A percentile compares a stretch with the other conserved stretches of the same genome.
Evolutionary conservation across 306 rosid genomes (phyloP).

Genomic region (Herpetospermum pedunculosum): DNA sequence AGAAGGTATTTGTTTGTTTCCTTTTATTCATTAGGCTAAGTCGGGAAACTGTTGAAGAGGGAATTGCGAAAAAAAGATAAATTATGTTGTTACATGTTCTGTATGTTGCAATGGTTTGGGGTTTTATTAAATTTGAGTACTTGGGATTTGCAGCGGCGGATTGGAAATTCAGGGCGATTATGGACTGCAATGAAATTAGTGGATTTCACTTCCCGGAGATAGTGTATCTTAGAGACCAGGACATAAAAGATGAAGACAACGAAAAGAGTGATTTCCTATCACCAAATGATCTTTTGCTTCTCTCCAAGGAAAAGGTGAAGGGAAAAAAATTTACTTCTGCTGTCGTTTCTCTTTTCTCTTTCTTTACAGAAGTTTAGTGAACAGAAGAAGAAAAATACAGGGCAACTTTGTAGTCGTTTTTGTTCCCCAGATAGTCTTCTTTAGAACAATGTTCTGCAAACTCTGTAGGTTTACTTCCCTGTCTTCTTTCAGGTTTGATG

Average conservation of each 20-base stretch:
- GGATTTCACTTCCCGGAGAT: slow-evolving; percentile 66
- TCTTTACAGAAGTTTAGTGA: not conserved
- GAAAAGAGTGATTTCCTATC: slow-evolving; percentile 33
- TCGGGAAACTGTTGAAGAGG: not conserved
- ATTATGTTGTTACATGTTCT: not conserved
- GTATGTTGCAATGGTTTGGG: not conserved
- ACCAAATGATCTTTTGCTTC: slow-evolving; percentile 68
- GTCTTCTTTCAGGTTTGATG: not conserved
- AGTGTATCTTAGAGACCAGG: slow-evolving; percentile 19
- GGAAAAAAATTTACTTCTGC: not conserved
- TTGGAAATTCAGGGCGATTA: slow-evolving; percentile 54
- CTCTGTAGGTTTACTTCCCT: not conserved
- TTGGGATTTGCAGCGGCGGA: slow-evolving; percentile 36
- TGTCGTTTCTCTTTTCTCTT: not conserved
- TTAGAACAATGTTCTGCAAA: not conserved
- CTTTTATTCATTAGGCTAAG: not conserved
- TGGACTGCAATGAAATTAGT: slow-evolving; percentile 46
- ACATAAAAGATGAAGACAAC: slow-evolving; percentile 13
- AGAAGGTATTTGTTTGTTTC: slow-evolving; percentile 35
- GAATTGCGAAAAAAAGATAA: not conserved
- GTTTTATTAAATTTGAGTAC: not conserved
- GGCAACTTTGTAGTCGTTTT: not conserved
- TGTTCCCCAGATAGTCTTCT: not conserved
- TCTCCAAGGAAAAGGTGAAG: slow-evolving; percentile 62
- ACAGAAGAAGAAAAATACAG: not conserved